Evolutionary conservation across 2,329 filamentous ascomycete species (phyloP).

Genomic region (Alternaria metachromatica): DNA sequence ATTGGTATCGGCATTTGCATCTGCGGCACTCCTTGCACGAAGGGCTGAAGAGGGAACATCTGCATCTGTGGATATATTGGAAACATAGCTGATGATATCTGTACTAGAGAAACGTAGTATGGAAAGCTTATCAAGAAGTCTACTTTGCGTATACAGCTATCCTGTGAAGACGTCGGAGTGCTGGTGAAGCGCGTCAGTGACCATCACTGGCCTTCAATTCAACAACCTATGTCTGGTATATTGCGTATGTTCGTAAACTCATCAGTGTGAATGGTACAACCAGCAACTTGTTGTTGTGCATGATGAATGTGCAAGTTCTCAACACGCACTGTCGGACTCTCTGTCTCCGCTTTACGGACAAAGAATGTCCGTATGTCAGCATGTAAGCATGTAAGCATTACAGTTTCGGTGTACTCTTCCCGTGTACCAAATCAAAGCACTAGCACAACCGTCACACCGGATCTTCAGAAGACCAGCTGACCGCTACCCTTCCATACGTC

Average conservation of each 20-base stretch:
- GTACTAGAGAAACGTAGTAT: background rate
- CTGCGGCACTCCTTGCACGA: background rate
- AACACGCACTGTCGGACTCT: background rate
- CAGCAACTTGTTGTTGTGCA: background rate
- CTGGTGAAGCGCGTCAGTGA: background rate
- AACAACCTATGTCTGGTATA: background rate
- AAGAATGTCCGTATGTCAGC: background rate
- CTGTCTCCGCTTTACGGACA: background rate
- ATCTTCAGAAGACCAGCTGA: background rate
- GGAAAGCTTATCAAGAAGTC: background rate
- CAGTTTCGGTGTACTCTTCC: background rate
- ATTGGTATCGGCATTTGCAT: background rate
- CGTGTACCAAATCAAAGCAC: background rate
- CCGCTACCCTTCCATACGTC: background rate
- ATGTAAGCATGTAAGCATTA: background rate
- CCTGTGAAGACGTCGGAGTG: background rate
- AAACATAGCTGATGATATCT: background rate
- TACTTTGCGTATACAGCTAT: background rate
- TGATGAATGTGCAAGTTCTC: background rate
- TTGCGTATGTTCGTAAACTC: background rate
- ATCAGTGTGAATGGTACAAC: background rate
- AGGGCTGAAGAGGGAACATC: background rate
- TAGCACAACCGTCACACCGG: background rate
- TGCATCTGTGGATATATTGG: background rate
- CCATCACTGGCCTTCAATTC: background rate